These are phyloP conservation scores for Aleurites moluccanus DNA, from an alignment of 441 rosid genomes.

Conservation along the genomic window DNA sequence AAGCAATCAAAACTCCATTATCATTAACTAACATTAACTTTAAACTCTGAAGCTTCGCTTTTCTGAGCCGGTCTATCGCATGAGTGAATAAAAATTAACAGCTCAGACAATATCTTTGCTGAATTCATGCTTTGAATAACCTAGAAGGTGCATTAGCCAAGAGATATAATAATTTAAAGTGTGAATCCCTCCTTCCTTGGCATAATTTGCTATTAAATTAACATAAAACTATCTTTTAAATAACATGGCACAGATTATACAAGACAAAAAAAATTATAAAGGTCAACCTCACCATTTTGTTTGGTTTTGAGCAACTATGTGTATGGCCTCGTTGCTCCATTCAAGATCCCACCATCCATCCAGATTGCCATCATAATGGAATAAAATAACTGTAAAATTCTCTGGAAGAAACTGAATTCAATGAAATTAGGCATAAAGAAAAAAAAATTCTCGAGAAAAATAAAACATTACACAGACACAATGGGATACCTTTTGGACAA, in stretches of 20 bases:
- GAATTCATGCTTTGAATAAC: neutral
- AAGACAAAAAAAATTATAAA: neutral
- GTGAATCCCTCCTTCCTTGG: no score
- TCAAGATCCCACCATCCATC: constrained; percentile 85
- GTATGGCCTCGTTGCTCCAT: constrained; percentile 80
- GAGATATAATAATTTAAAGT: neutral
- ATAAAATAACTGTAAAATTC: constrained; percentile 80
- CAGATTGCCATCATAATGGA: constrained; percentile 88
- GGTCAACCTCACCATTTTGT: constrained; percentile 70
- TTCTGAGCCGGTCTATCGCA: neutral
- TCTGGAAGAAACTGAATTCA: constrained; percentile 86
- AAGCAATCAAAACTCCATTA: constrained; percentile 1
- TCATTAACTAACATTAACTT: no score
- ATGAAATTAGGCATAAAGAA: constrained; percentile 47
- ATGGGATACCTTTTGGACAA: constrained; percentile 72
- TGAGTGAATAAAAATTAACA: neutral
- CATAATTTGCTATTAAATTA: neutral
- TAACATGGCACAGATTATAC: neutral
- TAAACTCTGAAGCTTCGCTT: neutral
- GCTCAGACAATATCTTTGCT: neutral
- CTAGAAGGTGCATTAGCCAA: neutral
- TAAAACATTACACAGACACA: constrained; percentile 15
- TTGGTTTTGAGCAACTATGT: constrained; percentile 88
- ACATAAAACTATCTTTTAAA: neutral
- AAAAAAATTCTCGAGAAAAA: neutral